These are phyloP conservation scores for Verticillium klebahnii DNA, from an alignment of 2,329 filamentous ascomycete genomes.

Conservation along the genomic window DNA sequence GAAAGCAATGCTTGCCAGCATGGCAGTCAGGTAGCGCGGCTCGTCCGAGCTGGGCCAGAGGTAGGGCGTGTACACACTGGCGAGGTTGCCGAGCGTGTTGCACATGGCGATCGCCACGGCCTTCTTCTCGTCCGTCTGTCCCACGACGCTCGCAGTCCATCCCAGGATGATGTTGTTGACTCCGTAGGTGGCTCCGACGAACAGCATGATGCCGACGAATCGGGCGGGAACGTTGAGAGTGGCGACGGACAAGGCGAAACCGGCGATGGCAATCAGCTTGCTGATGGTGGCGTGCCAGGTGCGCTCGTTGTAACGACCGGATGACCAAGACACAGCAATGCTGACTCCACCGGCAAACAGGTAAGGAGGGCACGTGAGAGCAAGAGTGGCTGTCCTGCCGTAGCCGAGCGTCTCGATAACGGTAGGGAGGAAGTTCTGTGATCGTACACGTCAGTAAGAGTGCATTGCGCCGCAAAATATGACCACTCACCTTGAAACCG, in stretches of 20 bases:
- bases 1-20: conserved; percentile 17
- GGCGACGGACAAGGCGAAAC: conserved; percentile 15
- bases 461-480: neutral
- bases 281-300: conserved; percentile 42
- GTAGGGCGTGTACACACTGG: conserved; percentile 15
- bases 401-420: conserved; percentile 39
- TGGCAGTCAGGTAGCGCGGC: conserved; percentile 13
- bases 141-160: conserved; percentile 34
- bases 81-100: conserved; percentile 12
- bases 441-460: neutral
- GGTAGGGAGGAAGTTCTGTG: conserved; percentile 19
- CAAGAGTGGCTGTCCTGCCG: conserved; percentile 37
- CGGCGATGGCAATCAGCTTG: conserved; percentile 34
- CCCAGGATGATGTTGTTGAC: conserved; percentile 41
- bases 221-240: conserved; percentile 15
- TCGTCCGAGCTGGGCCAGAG: conserved; percentile 11
- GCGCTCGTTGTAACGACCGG: conserved; percentile 40
- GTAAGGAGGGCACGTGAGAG: conserved; percentile 43
- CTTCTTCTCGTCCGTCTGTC: conserved; percentile 43
- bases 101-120: conserved; percentile 32
- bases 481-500: conserved; percentile 28
- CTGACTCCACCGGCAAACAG: conserved; percentile 32
- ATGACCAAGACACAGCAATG: conserved; percentile 32
- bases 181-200: conserved; percentile 28
- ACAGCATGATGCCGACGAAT: conserved; percentile 28